phyloP scores from a whole-genome alignment of 2,329 filamentous ascomycete species.

The Podosphaera fusca region DNA sequence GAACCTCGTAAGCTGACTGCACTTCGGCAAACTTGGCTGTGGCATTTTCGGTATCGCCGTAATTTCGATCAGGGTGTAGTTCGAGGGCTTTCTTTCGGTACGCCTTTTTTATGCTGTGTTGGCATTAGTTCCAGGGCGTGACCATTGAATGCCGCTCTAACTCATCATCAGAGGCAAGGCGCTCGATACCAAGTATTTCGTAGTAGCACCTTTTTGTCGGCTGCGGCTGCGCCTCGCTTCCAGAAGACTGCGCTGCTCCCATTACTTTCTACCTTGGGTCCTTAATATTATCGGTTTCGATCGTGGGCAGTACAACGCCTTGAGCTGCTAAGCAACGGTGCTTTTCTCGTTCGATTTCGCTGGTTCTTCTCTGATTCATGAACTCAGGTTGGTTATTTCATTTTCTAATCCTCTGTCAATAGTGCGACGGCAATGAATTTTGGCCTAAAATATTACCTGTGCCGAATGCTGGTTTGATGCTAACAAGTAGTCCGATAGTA shows the following conservation, averaged over 20 bases:
- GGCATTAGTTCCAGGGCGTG: slow-evolving; percentile 2
- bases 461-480: too few relatives aligned
- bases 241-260: slow-evolving; percentile 2
- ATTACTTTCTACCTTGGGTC: not conserved
- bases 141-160: slow-evolving; percentile 18
- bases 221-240: not conserved
- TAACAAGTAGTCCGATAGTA: too few relatives aligned
- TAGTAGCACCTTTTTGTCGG: slow-evolving; percentile 3
- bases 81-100: slow-evolving; percentile 81
- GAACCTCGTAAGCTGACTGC: slow-evolving; percentile 82
- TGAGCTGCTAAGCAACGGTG: too few relatives aligned
- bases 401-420: too few relatives aligned
- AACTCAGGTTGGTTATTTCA: too few relatives aligned
- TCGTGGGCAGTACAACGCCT: too few relatives aligned
- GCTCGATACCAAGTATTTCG: slow-evolving; percentile 24
- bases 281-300: not conserved
- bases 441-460: too few relatives aligned
- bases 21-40: slow-evolving; percentile 78
- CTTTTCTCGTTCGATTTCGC: too few relatives aligned
- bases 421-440: too few relatives aligned
- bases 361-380: too few relatives aligned
- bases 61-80: slow-evolving; percentile 85
- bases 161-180: slow-evolving; percentile 59
- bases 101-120: slow-evolving; percentile 61
- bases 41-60: slow-evolving; percentile 59